Conservation (phyloP, 2,329 filamentous ascomycete genomes). For the Ophiocordyceps sinensis region DNA sequence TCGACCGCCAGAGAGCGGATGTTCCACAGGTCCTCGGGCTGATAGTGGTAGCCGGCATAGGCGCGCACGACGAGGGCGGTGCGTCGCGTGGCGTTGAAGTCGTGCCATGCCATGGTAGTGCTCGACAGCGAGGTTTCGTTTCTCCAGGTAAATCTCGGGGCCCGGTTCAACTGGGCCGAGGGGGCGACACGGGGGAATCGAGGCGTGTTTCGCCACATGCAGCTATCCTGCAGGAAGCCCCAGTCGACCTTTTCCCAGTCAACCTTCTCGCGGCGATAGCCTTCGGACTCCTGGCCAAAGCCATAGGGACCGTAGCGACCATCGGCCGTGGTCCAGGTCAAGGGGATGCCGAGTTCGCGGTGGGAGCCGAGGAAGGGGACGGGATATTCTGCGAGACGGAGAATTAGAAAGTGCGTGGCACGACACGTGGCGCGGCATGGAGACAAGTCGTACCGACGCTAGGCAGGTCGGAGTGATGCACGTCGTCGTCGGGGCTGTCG, state of each 20-base stretch:
- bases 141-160: constrained; percentile 7
- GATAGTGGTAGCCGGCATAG: constrained; percentile 38
- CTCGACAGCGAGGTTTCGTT: constrained; percentile 2
- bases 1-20: constrained; percentile 52
- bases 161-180: constrained; percentile 5
- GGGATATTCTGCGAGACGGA: constrained; percentile 7
- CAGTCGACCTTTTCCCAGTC: constrained; percentile 19
- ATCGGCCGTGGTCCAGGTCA: constrained; percentile 16
- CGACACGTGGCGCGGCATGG: neutral
- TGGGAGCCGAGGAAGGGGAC: constrained; percentile 17
- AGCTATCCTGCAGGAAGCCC: constrained; percentile 19
- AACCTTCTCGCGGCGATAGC: constrained; percentile 12
- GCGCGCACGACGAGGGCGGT: constrained; percentile 12
- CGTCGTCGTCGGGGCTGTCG: constrained; percentile 3
- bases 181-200: constrained; percentile 23
- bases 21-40: constrained; percentile 44
- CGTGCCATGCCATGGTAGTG: constrained; percentile 11
- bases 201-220: constrained; percentile 31
- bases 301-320: constrained; percentile 15
- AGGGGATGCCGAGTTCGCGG: constrained; percentile 12
- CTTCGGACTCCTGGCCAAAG: constrained; percentile 10
- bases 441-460: neutral
- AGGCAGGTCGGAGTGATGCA: neutral
- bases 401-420: neutral
- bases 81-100: constrained; percentile 11